Base-by-base conservation (phyloP, 441 rosid species). In the Pelargonium cotyledonis region DNA sequence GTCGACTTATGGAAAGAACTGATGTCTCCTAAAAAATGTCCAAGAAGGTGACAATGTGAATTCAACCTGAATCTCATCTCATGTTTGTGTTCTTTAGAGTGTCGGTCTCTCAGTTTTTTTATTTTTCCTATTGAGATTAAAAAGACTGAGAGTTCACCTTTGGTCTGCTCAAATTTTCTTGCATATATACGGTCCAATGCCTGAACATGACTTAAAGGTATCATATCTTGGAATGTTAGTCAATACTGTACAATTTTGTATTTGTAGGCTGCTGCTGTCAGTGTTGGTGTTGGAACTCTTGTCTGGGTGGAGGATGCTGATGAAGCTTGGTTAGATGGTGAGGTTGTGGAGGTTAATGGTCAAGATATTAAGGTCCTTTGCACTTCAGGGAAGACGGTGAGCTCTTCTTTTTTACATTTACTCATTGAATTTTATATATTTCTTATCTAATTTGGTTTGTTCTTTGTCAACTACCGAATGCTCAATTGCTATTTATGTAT, bases 271-370 rank as follows among this genome's bases (percentile, higher is more conserved):
- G 79, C 89, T 82, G 68, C 84, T 66, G 80, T 66, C 63, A 79
- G 70, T 74, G 47, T 84, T 12, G 70, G 62, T 8, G 84, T 87
- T 70, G 99, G 99, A 71, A 91, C 96, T 67, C 44, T 66, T 41
- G 92, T 95, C 70, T 95, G 97, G 97, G 82, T 83, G 67, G 89
- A 87, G 80, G 99, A 95, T 85, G 79, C 87, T 29, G 91, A 88
- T 47, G 84, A 63, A 44, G 84, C 94, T 71, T 95, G 99, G 99
- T 47, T 89, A 66, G 97, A 91, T 71, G 99, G 99, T 69, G 86
- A 88, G 73, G 89, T 91, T 31, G 79, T 82, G 66, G 89, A 86
- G 83, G 76, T 78, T 43, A 79, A 90, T 8, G 84, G 75, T 46
- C 80, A 88, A 71, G 87, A 83, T 46, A 63, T 95, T 75, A 85